Evolutionary conservation across 257 asterid species (phyloP).

Genomic region (Capsicum chinense): DNA sequence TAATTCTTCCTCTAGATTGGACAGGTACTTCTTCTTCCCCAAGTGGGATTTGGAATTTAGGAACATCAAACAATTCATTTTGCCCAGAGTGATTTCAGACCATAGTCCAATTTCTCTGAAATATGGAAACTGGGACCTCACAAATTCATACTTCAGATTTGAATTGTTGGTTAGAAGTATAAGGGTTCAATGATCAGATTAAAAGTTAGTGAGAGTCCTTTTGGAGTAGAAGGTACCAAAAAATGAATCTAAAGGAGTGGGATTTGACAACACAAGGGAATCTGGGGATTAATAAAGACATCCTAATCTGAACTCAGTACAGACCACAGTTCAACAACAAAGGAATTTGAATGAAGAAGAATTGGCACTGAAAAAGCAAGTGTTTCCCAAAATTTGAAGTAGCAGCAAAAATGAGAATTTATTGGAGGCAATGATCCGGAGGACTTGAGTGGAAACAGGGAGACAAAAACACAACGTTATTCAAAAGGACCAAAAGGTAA

Average conservation of each 20-base stretch:
- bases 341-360: neutral
- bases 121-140: neutral
- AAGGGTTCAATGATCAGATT: neutral
- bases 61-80: neutral
- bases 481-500: too few relatives aligned
- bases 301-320: neutral
- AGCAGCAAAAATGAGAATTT: too few relatives aligned
- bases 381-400: neutral
- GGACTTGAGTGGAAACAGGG: too few relatives aligned
- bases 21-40: neutral
- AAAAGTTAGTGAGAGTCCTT: neutral
- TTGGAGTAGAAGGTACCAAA: neutral
- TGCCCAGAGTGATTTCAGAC: neutral
- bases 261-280: neutral
- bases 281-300: neutral
- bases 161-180: neutral
- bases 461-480: too few relatives aligned
- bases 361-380: neutral
- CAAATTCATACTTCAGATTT: neutral
- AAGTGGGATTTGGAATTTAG: neutral
- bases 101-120: constrained; percentile 10
- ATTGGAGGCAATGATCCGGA: too few relatives aligned
- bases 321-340: neutral
- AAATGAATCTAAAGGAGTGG: neutral
- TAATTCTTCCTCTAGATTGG: neutral